Conservation (phyloP, 441 rosid species). For the Pelargonium cotyledonis region DNA sequence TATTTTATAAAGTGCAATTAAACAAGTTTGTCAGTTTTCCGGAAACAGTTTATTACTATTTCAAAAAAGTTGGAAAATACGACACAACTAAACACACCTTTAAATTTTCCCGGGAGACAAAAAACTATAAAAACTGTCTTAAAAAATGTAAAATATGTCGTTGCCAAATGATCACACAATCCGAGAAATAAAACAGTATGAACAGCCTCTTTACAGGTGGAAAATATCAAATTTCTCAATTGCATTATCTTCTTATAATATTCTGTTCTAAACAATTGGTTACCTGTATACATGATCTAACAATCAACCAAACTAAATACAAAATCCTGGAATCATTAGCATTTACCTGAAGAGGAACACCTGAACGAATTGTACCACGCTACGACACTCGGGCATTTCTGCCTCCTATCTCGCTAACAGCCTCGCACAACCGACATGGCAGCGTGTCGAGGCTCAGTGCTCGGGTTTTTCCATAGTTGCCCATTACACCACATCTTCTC, state of each 20-base stretch:
- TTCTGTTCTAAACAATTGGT: not conserved
- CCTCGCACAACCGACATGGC: slow-evolving; percentile 77
- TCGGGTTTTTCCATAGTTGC: slow-evolving; percentile 50
- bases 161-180: too few species aligned
- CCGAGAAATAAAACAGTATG: too few species aligned
- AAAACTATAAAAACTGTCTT: too few species aligned
- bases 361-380: slow-evolving; percentile 9
- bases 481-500: slow-evolving; percentile 76
- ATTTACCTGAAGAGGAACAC: slow-evolving; percentile 1
- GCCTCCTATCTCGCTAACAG: slow-evolving; percentile 62
- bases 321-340: slow-evolving; percentile 16
- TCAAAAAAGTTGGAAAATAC: too few species aligned
- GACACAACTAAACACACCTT: too few species aligned
- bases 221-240: not conserved
- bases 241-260: not conserved
- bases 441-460: slow-evolving; percentile 67
- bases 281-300: slow-evolving; percentile 13
- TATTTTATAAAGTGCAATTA: too few species aligned
- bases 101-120: too few species aligned
- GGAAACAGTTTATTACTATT: too few species aligned
- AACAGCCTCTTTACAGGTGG: not conserved
- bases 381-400: slow-evolving; percentile 36
- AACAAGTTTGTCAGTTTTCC: too few species aligned
- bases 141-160: too few species aligned
- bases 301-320: slow-evolving; percentile 14